Evolutionary conservation across 768 basidiomycete species (phyloP).

Genomic region (Kwoniella mangroviensis): DNA sequence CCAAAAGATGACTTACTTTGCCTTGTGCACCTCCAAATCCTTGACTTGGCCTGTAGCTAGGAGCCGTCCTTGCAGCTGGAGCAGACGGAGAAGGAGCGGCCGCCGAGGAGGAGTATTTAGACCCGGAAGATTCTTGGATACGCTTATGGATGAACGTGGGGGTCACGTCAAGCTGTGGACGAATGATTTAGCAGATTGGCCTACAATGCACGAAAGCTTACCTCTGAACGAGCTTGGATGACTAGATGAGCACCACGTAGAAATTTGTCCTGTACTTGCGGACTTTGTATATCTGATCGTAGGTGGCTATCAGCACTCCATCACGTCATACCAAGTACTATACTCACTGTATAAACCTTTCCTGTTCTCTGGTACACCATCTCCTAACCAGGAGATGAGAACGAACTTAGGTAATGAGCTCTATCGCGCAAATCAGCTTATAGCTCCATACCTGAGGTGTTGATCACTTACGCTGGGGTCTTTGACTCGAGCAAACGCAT

Average conservation of each 20-base stretch:
- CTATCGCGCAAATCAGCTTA: slow-evolving; percentile 58
- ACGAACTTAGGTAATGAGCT: slow-evolving; percentile 87
- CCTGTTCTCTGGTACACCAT: slow-evolving; percentile 88
- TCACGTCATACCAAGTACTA: background rate
- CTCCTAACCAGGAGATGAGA: slow-evolving; percentile 96
- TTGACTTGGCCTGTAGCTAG: slow-evolving; percentile 64
- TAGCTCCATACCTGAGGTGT: background rate
- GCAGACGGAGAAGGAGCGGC: slow-evolving; percentile 29
- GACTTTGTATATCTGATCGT: slow-evolving; percentile 70
- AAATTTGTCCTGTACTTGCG: slow-evolving; percentile 72
- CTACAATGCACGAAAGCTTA: background rate
- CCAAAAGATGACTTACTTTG: slow-evolving; percentile 34
- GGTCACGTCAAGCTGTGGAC: slow-evolving; percentile 72
- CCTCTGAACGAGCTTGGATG: slow-evolving; percentile 53
- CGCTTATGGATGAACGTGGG: slow-evolving; percentile 80
- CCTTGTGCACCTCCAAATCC: slow-evolving; percentile 48
- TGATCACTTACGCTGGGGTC: slow-evolving; percentile 74
- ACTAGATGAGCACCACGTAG: slow-evolving; percentile 68
- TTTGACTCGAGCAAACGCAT: slow-evolving; percentile 81
- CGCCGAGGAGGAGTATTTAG: slow-evolving; percentile 85
- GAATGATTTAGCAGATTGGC: too few relatives aligned
- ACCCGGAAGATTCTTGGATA: slow-evolving; percentile 86
- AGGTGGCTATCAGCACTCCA: background rate
- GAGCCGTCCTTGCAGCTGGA: slow-evolving; percentile 70
- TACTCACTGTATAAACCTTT: slow-evolving; percentile 81